Percentiles rank a stretch among this genome's conserved stretches.
phyloP scores from a whole-genome alignment of 345 rosid genomes.

The Eucalyptus curtisii region DNA sequence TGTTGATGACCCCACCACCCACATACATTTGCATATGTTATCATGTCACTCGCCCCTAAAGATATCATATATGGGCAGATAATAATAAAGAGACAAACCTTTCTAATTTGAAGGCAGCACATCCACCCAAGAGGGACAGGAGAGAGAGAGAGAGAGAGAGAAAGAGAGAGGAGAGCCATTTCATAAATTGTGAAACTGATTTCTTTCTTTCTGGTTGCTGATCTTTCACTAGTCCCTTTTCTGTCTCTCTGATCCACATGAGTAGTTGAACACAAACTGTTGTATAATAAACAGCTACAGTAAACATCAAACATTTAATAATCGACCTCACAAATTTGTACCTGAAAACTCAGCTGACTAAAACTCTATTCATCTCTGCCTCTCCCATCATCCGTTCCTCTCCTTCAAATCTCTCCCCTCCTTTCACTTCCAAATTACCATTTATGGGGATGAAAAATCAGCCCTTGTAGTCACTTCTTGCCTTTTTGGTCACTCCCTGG shows the following conservation, averaged over 20 bases:
- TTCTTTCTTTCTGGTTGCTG: neutral
- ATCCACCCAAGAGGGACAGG: neutral
- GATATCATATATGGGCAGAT: neutral
- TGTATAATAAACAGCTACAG: neutral
- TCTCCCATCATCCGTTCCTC: neutral
- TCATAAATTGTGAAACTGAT: neutral
- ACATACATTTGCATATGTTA: neutral
- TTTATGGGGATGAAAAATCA: neutral
- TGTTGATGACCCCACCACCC: neutral
- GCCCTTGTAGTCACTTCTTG: neutral
- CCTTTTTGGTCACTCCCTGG: neutral
- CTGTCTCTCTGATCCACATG: neutral
- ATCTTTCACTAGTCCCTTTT: neutral
- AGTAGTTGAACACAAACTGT: slow-evolving; percentile 1
- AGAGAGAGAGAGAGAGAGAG: neutral
- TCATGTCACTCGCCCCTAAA: neutral
- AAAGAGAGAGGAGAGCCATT: neutral
- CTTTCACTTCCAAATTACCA: neutral
- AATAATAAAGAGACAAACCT: neutral
- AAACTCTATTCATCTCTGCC: neutral
- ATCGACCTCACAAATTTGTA: neutral
- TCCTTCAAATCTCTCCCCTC: neutral
- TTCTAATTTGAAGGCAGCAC: neutral
- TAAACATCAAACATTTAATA: neutral
- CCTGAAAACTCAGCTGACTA: neutral